Percentiles rank a stretch among this genome's conserved stretches.
phyloP scores from a whole-genome alignment of 129 eudicot genomes.

The Oenanthe sinensis region DNA sequence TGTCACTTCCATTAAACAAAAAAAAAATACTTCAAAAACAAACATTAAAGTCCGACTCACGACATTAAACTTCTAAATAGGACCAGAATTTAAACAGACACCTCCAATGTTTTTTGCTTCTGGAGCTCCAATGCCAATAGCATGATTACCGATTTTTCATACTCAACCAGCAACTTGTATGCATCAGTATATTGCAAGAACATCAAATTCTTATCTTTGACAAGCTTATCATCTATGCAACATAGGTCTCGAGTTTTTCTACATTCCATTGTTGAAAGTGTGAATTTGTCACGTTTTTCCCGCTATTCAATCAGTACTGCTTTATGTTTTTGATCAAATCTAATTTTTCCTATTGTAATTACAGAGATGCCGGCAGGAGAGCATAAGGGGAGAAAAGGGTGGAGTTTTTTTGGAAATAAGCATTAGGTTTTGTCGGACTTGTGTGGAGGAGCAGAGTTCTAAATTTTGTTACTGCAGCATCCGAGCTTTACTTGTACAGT shows the following conservation, averaged over 20 bases:
- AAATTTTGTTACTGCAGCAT: neutral
- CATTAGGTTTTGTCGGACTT: slow-evolving; percentile 25
- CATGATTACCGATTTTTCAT: neutral
- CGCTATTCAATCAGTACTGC: neutral
- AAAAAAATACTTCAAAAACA: neutral
- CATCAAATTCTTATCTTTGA: too few relatives aligned
- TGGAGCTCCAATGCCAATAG: neutral
- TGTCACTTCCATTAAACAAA: neutral
- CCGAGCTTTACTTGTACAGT: slow-evolving; percentile 19
- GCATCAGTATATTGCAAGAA: neutral
- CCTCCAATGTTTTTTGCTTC: neutral
- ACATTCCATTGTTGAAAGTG: neutral
- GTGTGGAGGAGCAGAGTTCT: slow-evolving; percentile 9
- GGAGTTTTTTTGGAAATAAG: slow-evolving; percentile 64
- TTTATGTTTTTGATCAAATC: neutral
- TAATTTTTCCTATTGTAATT: slow-evolving; percentile 1
- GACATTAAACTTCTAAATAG: neutral
- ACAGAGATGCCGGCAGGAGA: slow-evolving; percentile 55
- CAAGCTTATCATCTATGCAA: neutral
- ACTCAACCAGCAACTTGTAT: neutral
- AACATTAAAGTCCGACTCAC: neutral
- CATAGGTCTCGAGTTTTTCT: neutral
- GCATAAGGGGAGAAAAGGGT: slow-evolving; percentile 48
- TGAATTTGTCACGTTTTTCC: neutral
- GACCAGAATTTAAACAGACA: neutral